Evolutionary conservation across 1,284 basidiomycete species (phyloP).

Genomic region (Phellinidium pouzarii): DNA sequence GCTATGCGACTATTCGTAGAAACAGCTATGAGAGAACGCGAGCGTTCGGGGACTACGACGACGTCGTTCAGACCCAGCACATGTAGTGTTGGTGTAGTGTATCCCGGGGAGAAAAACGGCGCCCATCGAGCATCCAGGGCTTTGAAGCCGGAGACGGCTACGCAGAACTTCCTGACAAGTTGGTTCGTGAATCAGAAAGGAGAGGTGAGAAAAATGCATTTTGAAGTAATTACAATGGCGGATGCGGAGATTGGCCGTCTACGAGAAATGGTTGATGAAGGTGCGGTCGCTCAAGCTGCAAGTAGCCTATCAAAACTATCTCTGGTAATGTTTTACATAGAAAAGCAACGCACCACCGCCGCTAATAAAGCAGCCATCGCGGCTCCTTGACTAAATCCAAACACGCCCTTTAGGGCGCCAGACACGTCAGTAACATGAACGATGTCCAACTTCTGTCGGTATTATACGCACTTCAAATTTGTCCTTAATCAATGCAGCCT

Average conservation of each 20-base stretch:
- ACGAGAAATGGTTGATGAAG: slow-evolving; percentile 60
- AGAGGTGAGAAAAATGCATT: slow-evolving; percentile 9
- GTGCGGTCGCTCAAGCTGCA: slow-evolving; percentile 45
- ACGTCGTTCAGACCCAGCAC: slow-evolving; percentile 77
- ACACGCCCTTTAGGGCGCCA: slow-evolving; percentile 54
- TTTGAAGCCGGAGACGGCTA: slow-evolving; percentile 64
- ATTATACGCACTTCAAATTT: slow-evolving; percentile 48
- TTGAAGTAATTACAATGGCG: slow-evolving; percentile 55
- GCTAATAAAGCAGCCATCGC: slow-evolving; percentile 70
- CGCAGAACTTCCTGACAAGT: slow-evolving; percentile 53
- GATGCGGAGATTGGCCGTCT: slow-evolving; percentile 57
- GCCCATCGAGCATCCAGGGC: slow-evolving; percentile 43
- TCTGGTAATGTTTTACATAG: not conserved
- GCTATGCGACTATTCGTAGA: slow-evolving; percentile 57
- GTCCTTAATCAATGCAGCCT: slow-evolving; percentile 42
- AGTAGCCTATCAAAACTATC: not conserved
- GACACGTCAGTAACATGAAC: not conserved
- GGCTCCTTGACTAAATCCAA: slow-evolving; percentile 85
- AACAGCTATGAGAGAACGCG: slow-evolving; percentile 51
- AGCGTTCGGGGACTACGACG: slow-evolving; percentile 69
- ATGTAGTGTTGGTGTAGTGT: slow-evolving; percentile 72
- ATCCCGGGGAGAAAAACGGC: slow-evolving; percentile 50
- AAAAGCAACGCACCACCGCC: slow-evolving; percentile 51
- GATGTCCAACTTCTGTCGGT: not conserved
- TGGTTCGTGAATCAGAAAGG: slow-evolving; percentile 8